These are phyloP conservation scores for Saposhnikovia divaricata DNA, from an alignment of 129 eudicot genomes.

Conservation along the genomic window DNA sequence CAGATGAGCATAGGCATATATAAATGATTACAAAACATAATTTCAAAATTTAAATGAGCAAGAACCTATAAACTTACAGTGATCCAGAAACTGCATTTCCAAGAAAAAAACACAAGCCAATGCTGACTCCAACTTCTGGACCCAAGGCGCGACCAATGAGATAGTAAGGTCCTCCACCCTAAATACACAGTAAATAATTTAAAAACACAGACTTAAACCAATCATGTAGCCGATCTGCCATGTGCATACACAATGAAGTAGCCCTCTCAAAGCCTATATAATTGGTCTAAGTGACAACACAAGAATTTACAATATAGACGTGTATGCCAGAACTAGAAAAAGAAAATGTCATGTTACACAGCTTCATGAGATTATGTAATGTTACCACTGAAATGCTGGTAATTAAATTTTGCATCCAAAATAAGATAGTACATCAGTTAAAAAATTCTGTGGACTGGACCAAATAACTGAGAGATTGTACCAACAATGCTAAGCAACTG, in stretches of 20 bases:
- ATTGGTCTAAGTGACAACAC: background rate
- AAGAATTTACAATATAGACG: background rate
- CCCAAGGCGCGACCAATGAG: conserved; percentile 99
- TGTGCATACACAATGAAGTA: background rate
- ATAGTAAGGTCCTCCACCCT: conserved; percentile 99
- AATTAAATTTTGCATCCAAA: background rate
- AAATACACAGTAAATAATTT: conserved; percentile 11
- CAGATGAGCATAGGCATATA: too few species aligned
- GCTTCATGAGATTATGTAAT: background rate
- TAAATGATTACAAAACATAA: background rate
- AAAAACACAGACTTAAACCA: conserved; percentile 1
- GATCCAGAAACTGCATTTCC: conserved; percentile 99
- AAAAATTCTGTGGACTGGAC: background rate
- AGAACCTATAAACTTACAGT: conserved; percentile 57
- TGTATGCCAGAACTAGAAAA: background rate
- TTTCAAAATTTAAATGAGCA: background rate
- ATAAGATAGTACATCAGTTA: background rate
- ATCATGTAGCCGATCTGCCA: background rate
- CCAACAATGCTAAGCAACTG: background rate
- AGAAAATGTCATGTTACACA: background rate
- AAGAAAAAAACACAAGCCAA: conserved; percentile 92
- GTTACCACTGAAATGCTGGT: background rate
- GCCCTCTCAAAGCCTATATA: background rate
- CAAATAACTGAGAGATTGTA: background rate
- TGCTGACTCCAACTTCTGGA: conserved; percentile 99